Percentiles rank a stretch among this genome's conserved stretches.
phyloP scores from a whole-genome alignment of 2,329 filamentous ascomycete genomes.

The Aureobasidium sp. region DNA sequence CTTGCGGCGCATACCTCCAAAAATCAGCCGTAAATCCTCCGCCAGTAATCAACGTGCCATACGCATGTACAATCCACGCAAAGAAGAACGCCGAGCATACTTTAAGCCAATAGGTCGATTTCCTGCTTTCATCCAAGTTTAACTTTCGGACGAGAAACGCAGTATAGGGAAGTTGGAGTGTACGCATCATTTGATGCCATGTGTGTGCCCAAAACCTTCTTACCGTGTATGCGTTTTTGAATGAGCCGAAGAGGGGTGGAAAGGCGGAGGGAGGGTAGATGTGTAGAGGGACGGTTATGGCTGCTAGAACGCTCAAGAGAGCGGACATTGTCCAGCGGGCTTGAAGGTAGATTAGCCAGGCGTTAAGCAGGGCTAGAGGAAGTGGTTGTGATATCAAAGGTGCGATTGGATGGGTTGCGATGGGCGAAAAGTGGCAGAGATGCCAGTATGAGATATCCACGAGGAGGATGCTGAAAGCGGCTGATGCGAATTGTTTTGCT shows the following conservation, averaged over 20 bases:
- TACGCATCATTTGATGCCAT: not conserved
- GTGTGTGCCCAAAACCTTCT: not conserved
- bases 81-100: not conserved
- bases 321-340: not conserved
- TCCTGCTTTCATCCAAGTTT: not conserved
- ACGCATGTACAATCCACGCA: not conserved
- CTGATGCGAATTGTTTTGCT: not conserved
- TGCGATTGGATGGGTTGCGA: not conserved
- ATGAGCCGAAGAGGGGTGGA: not conserved
- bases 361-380: not conserved
- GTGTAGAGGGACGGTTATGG: not conserved
- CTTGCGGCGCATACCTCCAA: not conserved
- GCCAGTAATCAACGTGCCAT: not conserved
- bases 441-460: not conserved
- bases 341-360: constrained; percentile 1
- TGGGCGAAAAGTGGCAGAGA: not conserved
- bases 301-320: not conserved
- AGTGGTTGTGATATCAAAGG: not conserved
- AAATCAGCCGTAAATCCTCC: not conserved
- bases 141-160: not conserved
- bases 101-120: not conserved
- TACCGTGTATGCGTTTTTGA: not conserved
- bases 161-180: not conserved
- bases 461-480: not conserved
- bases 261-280: not conserved